Evolutionary conservation across 305 asterid species (phyloP).

Genomic region (Withania somnifera): DNA sequence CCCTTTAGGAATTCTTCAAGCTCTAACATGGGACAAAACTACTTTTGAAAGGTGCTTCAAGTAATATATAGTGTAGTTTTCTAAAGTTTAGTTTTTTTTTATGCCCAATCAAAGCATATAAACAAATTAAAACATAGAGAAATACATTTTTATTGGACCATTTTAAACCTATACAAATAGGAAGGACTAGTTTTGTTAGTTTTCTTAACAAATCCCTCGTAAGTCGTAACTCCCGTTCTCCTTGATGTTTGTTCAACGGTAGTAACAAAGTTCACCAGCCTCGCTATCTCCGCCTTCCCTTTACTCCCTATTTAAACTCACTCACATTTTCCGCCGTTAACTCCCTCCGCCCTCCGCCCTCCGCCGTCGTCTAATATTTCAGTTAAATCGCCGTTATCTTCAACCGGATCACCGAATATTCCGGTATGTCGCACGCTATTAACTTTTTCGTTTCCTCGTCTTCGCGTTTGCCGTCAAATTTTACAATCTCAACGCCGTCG

Average conservation of each 20-base stretch:
- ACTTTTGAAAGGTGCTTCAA: too few relatives aligned
- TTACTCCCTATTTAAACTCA: not conserved
- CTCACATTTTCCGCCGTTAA: not conserved
- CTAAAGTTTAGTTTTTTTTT: too few relatives aligned
- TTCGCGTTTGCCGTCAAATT: slow-evolving; percentile 24
- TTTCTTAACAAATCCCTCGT: not conserved
- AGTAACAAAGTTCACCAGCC: not conserved
- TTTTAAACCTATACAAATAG: not conserved
- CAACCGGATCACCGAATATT: not conserved
- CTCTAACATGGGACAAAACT: too few relatives aligned
- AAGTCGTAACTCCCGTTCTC: not conserved
- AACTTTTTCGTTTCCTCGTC: slow-evolving; percentile 45
- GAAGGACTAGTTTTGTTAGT: not conserved
- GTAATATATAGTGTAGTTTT: too few relatives aligned
- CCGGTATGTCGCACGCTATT: slow-evolving; percentile 66
- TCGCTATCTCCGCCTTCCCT: slow-evolving; percentile 2
- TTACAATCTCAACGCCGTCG: slow-evolving; percentile 21
- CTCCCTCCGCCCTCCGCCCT: not conserved
- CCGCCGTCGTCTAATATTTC: not conserved
- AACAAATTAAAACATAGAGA: too few relatives aligned
- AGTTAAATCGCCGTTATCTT: slow-evolving; percentile 2
- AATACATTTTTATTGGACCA: not conserved
- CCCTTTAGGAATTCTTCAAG: too few relatives aligned
- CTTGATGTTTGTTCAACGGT: not conserved
- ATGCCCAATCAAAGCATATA: too few relatives aligned